Evolutionary conservation across 129 eudicot genomes (phyloP), one percentile per base, ranked within the genome.

Genomic region (Flaveria trinervia): DNA sequence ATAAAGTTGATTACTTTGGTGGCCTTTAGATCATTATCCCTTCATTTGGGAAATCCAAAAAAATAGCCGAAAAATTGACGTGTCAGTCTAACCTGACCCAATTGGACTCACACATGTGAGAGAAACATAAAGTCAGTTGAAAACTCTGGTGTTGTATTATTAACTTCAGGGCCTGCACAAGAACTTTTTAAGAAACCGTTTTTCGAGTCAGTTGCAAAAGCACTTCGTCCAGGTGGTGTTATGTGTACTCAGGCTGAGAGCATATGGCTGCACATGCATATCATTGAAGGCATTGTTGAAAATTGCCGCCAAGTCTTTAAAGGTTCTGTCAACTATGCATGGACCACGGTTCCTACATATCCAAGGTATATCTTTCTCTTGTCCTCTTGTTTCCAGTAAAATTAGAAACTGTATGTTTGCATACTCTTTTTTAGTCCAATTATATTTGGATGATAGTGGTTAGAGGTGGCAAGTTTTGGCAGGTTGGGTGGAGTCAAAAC

Each of bases 231-330:
- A 26, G 99, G 99, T 77, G 97, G 99, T 20, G 99, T 94, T 23
- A 88, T 94, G 43, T 94, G 97, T 80, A 94, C 99, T 33, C 99
- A 94, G 82, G 99, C 99, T 5, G 99, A 94, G 73, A 94, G 97
- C 85, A 94, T 91, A 16, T 94, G 99, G 99, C 96, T 94, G 61
- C 99, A 94, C 83, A 94, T 94, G 99, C 92, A 94, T 85, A 94
- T 94, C 71, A 94, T 94, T 43, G 97, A 94, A 89, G 99, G 89
- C 68, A 94, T 94, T 57, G 96, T 91, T 48, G 62, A 83, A 33
- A 94, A 94, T 67, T 94, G 98, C 70, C 96, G 98, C 68, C 91
- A 94, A 70, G 83, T 91, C 7, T 91, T 94, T 81, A 94, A 94
- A 83, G 96, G 99, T 61, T 90, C 98, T 5, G 96, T 93, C 81